Base-by-base conservation (phyloP, 2,329 filamentous ascomycete genomes). In the Nothopassalora personata region DNA sequence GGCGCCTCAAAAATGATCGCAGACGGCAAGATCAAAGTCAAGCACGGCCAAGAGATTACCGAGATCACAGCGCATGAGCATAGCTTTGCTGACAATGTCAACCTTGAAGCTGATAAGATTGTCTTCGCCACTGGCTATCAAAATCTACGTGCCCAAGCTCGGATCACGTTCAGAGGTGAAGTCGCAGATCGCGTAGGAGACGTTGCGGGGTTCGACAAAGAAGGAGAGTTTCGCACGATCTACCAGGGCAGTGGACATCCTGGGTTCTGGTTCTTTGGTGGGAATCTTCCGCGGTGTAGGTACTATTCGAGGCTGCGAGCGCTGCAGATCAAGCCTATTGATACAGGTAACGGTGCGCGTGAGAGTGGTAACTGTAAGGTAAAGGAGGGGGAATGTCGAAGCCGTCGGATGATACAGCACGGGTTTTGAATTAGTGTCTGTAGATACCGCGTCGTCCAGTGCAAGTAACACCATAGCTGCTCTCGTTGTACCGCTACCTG, bases 81-180 rank as follows among this genome's bases (percentile, higher is more conserved):
- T 6, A 60, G 71, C 13, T 77, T 80, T 48, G 70, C 70, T 1
- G 76, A 80, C 61, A 76, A 75, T 3, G 71, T 66, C 1, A 67
- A 72, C 43, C 57, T 79, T 4, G 67, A 75, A 7, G 78, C 77
- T 5, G 77, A 80, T 56, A 70, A 78, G 55, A 74, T 80, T 30
- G 70, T 81, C 11, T 76, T 79, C 30, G 73, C 74, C 8, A 80
- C 78, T 0, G 79, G 78, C 1, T 80, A 77, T 62, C 72, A 73
- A 58, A 67, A 68, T 5, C 76, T 78, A 55, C 72, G 78, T 67
- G 67, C 74, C 1, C 67, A 71, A 5, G 74, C 75, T 4, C 60
- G 67, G 1, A 62, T 66, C 13, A 71, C 78, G 5, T 71, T 80
- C 34, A 77, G 77, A 0, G 63, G 74, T 28, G 70, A 75, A 27